Conservation (phyloP, 2,329 filamentous ascomycete genomes). For the Fusarium fujikuroi region DNA sequence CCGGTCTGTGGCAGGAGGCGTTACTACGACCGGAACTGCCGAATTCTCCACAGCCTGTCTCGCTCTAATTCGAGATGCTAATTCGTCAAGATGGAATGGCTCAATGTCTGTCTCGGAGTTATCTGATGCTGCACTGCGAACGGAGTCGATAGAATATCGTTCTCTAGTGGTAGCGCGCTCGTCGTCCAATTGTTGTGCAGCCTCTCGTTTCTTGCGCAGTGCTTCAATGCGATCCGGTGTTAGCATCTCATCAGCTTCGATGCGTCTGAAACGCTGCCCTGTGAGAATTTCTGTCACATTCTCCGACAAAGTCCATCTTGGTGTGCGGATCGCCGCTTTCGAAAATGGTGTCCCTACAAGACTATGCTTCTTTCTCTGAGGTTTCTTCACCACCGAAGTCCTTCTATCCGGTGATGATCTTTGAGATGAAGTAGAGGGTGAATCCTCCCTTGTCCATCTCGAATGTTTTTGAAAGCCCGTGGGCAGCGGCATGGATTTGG, state of each 20-base stretch:
- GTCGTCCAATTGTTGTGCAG: slow-evolving; percentile 38
- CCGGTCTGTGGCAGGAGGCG: slow-evolving; percentile 6
- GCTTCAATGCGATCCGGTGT: slow-evolving; percentile 63
- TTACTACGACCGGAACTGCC: slow-evolving; percentile 11
- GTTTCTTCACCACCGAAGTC: slow-evolving; percentile 54
- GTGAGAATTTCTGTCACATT: slow-evolving; percentile 68
- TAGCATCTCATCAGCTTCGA: slow-evolving; percentile 69
- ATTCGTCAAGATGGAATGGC: slow-evolving; percentile 61
- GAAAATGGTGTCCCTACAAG: slow-evolving; percentile 19
- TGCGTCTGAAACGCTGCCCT: slow-evolving; percentile 63
- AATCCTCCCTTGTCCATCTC: slow-evolving; percentile 22
- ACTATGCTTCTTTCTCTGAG: slow-evolving; percentile 53
- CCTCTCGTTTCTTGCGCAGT: slow-evolving; percentile 52
- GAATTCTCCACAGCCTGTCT: slow-evolving; percentile 42
- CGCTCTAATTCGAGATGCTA: slow-evolving; percentile 55
- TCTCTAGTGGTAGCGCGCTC: slow-evolving; percentile 11
- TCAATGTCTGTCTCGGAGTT: slow-evolving; percentile 55
- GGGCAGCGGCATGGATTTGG: slow-evolving; percentile 41
- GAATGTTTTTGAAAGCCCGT: slow-evolving; percentile 29
- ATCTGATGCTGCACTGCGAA: slow-evolving; percentile 38
- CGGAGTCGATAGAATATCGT: slow-evolving; percentile 41
- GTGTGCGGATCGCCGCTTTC: slow-evolving; percentile 35
- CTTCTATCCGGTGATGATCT: slow-evolving; percentile 40
- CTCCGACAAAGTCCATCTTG: slow-evolving; percentile 65
- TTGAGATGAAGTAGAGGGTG: slow-evolving; percentile 19